A percentile compares a stretch with the other conserved stretches of the same genome.
Conservation (phyloP, 352 stramenopile genomes). For the Phytophthora lateralis region DNA sequence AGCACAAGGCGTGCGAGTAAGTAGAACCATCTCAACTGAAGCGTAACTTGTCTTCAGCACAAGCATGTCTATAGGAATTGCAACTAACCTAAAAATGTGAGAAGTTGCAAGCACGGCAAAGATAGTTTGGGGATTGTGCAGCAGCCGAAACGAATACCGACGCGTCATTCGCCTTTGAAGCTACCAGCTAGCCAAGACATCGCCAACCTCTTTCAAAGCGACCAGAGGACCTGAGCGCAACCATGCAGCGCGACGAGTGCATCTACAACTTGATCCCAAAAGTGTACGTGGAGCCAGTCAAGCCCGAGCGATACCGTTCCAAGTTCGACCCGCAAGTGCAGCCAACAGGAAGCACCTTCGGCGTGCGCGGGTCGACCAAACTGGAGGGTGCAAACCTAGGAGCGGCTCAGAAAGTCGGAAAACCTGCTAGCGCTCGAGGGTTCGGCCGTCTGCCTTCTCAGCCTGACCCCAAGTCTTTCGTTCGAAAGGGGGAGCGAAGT, state of each 20-base stretch:
- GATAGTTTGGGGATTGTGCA: slow-evolving; percentile 29
- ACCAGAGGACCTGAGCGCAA: slow-evolving; percentile 6
- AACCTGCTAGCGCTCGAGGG: slow-evolving; percentile 58
- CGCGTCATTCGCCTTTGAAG: slow-evolving; percentile 20
- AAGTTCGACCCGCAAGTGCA: slow-evolving; percentile 87
- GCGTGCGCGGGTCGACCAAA: slow-evolving; percentile 69
- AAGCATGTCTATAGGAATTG: not conserved
- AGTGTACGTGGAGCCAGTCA: slow-evolving; percentile 60
- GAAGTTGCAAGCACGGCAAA: slow-evolving; percentile 12
- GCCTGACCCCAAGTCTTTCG: slow-evolving; percentile 74
- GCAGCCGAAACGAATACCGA: slow-evolving; percentile 16
- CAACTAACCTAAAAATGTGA: not conserved
- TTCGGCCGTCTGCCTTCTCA: slow-evolving; percentile 67
- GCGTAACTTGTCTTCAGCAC: not conserved
- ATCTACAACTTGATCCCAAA: slow-evolving; percentile 94
- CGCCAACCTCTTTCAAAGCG: not conserved
- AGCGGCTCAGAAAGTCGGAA: slow-evolving; percentile 43
- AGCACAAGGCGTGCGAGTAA: slow-evolving; percentile 29
- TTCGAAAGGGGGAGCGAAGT: slow-evolving; percentile 71
- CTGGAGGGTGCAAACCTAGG: slow-evolving; percentile 75
- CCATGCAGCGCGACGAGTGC: slow-evolving; percentile 85
- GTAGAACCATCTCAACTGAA: not conserved
- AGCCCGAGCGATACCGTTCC: slow-evolving; percentile 88
- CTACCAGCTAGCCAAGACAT: slow-evolving; percentile 5
- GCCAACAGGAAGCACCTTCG: slow-evolving; percentile 90